phyloP scores from a whole-genome alignment of 2,329 filamentous ascomycete species.

The Pseudocercospora macadamiae region DNA sequence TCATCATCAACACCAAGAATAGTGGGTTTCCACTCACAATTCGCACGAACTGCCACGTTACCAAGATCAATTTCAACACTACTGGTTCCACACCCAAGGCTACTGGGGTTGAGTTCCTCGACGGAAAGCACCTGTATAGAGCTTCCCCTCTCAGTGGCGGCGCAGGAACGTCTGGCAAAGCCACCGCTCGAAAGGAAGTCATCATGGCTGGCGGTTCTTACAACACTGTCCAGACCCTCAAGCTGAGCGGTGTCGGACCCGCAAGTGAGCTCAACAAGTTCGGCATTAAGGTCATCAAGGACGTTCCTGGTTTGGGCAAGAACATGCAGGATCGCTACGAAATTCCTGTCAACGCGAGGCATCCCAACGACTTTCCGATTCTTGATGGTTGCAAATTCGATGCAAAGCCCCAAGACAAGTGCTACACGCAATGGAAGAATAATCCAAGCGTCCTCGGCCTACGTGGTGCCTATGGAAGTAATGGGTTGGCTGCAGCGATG shows the following conservation, averaged over 20 bases:
- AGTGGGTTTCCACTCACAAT: constrained; percentile 60
- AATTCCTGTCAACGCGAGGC: constrained; percentile 53
- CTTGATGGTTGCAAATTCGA: constrained; percentile 46
- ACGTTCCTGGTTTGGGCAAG: constrained; percentile 64
- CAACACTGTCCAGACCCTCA: constrained; percentile 66
- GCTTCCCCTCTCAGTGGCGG: constrained; percentile 41
- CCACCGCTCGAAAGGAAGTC: constrained; percentile 47
- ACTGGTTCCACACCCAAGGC: constrained; percentile 52
- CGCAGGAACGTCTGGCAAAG: constrained; percentile 44
- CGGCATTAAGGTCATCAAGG: constrained; percentile 56
- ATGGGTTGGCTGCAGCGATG: constrained; percentile 59
- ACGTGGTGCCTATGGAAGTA: constrained; percentile 50
- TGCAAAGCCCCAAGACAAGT: constrained; percentile 41
- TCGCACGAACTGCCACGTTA: constrained; percentile 63
- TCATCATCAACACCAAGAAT: constrained; percentile 54
- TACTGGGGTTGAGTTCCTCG: constrained; percentile 46
- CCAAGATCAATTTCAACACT: constrained; percentile 66
- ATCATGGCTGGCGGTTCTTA: constrained; percentile 56
- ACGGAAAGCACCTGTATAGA: constrained; percentile 42
- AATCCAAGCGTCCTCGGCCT: constrained; percentile 40
- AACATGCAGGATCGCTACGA: constrained; percentile 66
- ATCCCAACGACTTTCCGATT: constrained; percentile 40
- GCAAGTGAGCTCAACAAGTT: constrained; percentile 55
- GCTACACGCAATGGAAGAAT: constrained; percentile 46
- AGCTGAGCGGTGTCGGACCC: constrained; percentile 65